Base-by-base conservation (phyloP, 2,329 filamentous ascomycete genomes). In the Pezicula carpinea region DNA sequence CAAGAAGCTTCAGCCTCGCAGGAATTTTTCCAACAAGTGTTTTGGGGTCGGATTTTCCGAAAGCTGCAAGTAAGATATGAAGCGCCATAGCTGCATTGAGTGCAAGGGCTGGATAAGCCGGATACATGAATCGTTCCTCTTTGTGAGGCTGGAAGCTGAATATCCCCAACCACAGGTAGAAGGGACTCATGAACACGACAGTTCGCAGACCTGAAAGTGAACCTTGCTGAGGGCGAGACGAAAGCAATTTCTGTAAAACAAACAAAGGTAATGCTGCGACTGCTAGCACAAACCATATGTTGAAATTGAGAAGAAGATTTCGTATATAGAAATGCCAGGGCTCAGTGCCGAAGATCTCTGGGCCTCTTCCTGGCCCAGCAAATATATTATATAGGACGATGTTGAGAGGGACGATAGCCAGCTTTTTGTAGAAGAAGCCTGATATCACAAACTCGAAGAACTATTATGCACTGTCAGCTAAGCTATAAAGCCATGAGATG, bases 41-140 rank as follows among this genome's bases (percentile, higher is more conserved):
- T 56, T 77, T 81, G 0, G 85, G 81, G 50, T 88, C 77, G 1
- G 78, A 77, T 18, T 82, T 83, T 15, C 91, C 89, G 40, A 96
- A 69, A 32, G 85, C 83, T 11, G 82, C 75, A 14, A 97, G 75
- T 2, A 95, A 61, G 48, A 95, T 85, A 64, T 97, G 90, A 31
- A 95, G 71, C 4, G 88, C 80, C 44, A 96, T 78, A 7, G 92
- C 87, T 3, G 91, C 91, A 60, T 96, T 96, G 31, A 99, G 74
- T 0, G 87, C 86, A 32, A 99, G 74, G 53, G 92, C 89, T 1
- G 93, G 93, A 60, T 99, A 99, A 2, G 82, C 87, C 0, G 93
- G 93, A 61, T 96, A 99, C 91, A 99, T 97, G 72, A 99, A 99
- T 6, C 93, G 79, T 68, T 99, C 93, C 65, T 99, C 93, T 62